Evolutionary conservation across 768 basidiomycete species (phyloP).

Genomic region (Boletus fagicola): DNA sequence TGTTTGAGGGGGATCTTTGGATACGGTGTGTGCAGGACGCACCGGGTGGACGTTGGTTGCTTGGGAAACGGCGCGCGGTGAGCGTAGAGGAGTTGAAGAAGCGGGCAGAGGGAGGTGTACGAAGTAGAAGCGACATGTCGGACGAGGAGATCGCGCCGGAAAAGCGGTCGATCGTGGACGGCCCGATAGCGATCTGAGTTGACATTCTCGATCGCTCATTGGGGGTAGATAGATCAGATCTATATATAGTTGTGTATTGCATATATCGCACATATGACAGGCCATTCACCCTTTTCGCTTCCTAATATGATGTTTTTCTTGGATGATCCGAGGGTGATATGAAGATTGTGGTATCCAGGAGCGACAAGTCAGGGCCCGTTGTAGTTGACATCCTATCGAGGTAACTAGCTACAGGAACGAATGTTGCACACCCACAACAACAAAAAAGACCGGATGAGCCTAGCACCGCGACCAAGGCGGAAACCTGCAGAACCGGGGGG

Average conservation of each 20-base stretch:
- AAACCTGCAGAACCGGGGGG: not conserved
- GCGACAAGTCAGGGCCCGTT: not conserved
- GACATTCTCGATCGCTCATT: not conserved
- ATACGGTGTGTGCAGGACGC: constrained; percentile 33
- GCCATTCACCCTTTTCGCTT: not conserved
- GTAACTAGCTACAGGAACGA: not conserved
- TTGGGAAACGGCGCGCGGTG: constrained; percentile 22
- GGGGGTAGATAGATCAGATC: not conserved
- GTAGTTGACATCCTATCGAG: no score
- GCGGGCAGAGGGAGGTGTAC: not conserved
- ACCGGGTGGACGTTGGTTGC: constrained; percentile 31
- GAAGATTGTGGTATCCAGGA: not conserved
- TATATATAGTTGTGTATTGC: not conserved
- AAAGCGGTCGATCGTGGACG: not conserved
- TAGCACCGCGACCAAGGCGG: constrained; percentile 1
- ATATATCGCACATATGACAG: not conserved
- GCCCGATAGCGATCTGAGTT: constrained; percentile 7
- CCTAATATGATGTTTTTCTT: no score
- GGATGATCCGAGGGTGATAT: not conserved
- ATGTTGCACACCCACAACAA: not conserved
- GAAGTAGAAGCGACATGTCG: not conserved
- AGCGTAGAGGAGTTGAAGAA: constrained; percentile 29
- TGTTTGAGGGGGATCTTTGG: constrained; percentile 34
- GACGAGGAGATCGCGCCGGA: constrained; percentile 1
- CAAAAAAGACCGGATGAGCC: not conserved